phyloP scores from a whole-genome alignment of 2,329 filamentous ascomycete genomes.

The Fusarium piperis region DNA sequence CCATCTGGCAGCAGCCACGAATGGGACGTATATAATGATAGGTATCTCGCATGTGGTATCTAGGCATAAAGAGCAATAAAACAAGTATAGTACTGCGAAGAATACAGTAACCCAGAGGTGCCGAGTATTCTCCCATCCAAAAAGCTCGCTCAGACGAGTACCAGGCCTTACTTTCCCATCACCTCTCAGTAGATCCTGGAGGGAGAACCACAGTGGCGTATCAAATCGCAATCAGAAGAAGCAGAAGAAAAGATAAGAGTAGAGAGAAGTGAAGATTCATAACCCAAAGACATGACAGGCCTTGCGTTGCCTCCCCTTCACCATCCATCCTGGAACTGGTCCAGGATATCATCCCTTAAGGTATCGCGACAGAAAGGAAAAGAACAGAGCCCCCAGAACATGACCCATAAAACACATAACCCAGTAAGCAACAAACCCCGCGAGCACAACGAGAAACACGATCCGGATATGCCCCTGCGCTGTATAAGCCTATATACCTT shows the following conservation, averaged over 20 bases:
- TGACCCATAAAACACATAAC: constrained; percentile 16
- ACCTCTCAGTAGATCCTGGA: constrained; percentile 9
- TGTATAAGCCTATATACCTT: constrained; percentile 36
- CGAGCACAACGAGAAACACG: constrained; percentile 27
- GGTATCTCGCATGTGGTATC: constrained; percentile 42
- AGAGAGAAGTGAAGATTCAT: constrained; percentile 28
- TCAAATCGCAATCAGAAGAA: constrained; percentile 19
- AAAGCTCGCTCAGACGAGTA: constrained; percentile 7
- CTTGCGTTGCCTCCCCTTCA: constrained; percentile 26
- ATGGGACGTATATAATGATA: constrained; percentile 30
- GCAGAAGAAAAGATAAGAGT: constrained; percentile 14
- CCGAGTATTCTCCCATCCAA: constrained; percentile 23
- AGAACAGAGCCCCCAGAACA: constrained; percentile 26
- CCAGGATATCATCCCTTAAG: constrained; percentile 23
- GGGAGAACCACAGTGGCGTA: constrained; percentile 10
- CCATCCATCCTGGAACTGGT: constrained; percentile 18
- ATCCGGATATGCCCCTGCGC: constrained; percentile 35
- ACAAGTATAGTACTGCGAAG: constrained; percentile 40
- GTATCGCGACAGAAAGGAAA: constrained; percentile 41
- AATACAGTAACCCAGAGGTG: constrained; percentile 37
- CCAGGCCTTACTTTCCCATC: constrained; percentile 15
- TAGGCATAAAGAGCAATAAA: constrained; percentile 42
- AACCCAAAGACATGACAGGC: constrained; percentile 22
- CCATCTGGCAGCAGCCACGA: background rate
- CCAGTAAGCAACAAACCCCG: constrained; percentile 10